phyloP scores from a whole-genome alignment of 1,284 basidiomycete genomes.

The Ganoderma resinaceum region DNA sequence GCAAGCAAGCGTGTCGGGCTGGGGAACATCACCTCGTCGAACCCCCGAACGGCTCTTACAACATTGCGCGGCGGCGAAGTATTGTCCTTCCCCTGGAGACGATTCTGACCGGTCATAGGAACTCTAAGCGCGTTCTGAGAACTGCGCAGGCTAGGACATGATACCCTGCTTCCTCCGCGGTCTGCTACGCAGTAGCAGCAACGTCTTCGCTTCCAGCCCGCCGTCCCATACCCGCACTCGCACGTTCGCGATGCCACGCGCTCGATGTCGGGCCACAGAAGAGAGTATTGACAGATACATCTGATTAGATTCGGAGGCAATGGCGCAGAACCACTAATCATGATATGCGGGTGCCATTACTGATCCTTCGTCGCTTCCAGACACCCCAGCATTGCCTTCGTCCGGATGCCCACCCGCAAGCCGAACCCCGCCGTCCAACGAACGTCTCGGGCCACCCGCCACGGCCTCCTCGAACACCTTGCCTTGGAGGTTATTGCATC shows the following conservation, averaged over 20 bases:
- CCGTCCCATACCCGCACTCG: too few species aligned
- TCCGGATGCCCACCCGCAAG: background rate
- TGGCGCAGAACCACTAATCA: background rate
- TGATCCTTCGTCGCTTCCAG: background rate
- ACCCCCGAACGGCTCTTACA: too few species aligned
- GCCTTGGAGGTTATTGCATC: background rate
- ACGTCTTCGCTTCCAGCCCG: background rate
- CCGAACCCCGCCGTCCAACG: background rate
- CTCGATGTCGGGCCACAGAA: background rate
- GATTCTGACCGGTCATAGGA: too few species aligned
- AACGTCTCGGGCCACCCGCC: background rate
- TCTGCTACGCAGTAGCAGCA: too few species aligned
- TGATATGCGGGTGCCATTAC: background rate
- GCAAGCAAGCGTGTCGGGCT: too few species aligned
- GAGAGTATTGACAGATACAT: background rate
- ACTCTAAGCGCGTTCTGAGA: too few species aligned
- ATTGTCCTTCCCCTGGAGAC: too few species aligned
- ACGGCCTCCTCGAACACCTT: background rate
- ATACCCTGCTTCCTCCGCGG: too few species aligned
- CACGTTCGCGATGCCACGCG: too few species aligned
- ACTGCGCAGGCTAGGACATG: too few species aligned
- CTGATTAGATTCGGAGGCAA: background rate
- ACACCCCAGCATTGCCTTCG: background rate
- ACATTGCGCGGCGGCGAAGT: too few species aligned
- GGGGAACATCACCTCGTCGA: too few species aligned